Percentiles rank a stretch among this genome's conserved stretches.
phyloP scores from a whole-genome alignment of 179 eudicot species.

The Carnegiea gigantea region DNA sequence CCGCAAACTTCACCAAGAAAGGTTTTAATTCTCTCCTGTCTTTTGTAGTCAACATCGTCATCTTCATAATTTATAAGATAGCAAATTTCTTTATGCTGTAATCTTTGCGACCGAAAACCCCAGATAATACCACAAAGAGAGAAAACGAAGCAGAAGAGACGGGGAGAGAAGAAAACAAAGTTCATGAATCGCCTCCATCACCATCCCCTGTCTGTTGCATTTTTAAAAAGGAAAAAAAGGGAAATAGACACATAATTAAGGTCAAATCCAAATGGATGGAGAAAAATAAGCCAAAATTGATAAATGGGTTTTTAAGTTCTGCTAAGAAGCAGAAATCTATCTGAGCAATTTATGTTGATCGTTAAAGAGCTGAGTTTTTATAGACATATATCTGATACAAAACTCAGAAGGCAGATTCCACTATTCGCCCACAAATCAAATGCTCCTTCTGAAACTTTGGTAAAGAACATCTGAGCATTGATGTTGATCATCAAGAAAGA shows the following conservation, averaged over 20 bases:
- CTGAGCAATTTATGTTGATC: neutral
- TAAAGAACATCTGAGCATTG: neutral
- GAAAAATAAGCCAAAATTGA: neutral
- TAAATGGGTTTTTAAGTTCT: neutral
- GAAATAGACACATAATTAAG: neutral
- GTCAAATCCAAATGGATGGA: slow-evolving; percentile 24
- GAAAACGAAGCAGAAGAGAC: neutral
- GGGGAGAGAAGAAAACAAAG: neutral
- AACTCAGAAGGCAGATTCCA: neutral
- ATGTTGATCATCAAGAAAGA: too few species aligned
- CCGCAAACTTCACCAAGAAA: slow-evolving; percentile 60
- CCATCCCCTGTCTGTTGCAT: slow-evolving; percentile 45
- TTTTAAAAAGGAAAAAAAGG: neutral
- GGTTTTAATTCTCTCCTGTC: slow-evolving; percentile 51
- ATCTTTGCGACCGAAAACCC: neutral
- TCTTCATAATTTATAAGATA: neutral
- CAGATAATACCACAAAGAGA: neutral
- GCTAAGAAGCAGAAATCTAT: neutral
- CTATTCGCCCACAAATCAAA: neutral
- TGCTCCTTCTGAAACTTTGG: neutral
- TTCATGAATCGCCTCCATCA: slow-evolving; percentile 47
- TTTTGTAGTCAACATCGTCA: slow-evolving; percentile 37
- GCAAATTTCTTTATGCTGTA: slow-evolving; percentile 13
- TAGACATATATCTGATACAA: neutral
- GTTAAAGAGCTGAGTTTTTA: neutral